Percentiles rank a stretch among this genome's conserved stretches.
These are phyloP conservation scores for Cornus controversa DNA, from an alignment of 148 eudicot species.

Conservation along the genomic window DNA sequence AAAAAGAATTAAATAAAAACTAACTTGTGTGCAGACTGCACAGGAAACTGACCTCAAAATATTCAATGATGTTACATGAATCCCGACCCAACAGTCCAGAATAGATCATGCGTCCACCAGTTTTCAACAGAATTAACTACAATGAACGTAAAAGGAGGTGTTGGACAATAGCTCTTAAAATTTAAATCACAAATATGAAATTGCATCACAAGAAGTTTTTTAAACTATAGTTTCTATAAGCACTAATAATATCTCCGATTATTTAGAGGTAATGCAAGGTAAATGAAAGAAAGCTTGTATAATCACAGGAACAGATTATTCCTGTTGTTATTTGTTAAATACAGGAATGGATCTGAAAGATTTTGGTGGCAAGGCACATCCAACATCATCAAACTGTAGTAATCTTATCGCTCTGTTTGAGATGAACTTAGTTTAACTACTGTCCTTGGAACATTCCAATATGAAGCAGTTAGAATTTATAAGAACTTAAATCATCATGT, in stretches of 20 bases:
- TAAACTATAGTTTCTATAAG: not conserved
- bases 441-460: no score
- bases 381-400: not conserved
- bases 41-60: conserved; percentile 65
- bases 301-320: no score
- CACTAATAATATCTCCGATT: no score
- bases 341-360: not conserved
- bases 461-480: no score
- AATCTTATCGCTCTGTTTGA: no score
- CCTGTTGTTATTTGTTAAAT: no score
- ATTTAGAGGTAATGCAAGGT: no score
- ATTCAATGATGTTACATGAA: conserved; percentile 56
- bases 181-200: not conserved
- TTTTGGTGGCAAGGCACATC: not conserved
- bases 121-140: conserved; percentile 70
- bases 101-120: conserved; percentile 69
- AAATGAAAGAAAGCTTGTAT: no score
- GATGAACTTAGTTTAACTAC: no score
- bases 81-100: conserved; percentile 73
- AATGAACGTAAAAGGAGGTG: conserved; percentile 6
- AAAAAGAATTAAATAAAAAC: no score
- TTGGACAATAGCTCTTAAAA: not conserved
- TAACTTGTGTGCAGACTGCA: no score
- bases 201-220: not conserved
- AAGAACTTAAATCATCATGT: no score